These are phyloP conservation scores for Terfezia boudieri DNA, from an alignment of 495 filamentous ascomycete species.

Conservation along the genomic window DNA sequence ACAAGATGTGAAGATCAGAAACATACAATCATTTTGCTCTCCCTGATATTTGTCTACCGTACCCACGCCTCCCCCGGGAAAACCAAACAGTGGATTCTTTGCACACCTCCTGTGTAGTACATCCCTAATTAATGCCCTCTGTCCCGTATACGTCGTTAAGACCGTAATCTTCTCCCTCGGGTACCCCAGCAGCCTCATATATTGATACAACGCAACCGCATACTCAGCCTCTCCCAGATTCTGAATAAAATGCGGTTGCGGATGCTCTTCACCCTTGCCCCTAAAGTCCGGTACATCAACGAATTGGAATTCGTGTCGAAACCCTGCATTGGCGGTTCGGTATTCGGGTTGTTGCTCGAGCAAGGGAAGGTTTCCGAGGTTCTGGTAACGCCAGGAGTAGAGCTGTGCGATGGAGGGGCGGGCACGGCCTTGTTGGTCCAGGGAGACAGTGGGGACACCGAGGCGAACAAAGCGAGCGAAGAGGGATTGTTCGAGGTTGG, in stretches of 20 bases:
- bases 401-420: conserved; percentile 68
- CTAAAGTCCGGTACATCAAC: conserved; percentile 93
- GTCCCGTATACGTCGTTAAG: conserved; percentile 85
- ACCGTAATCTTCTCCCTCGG: conserved; percentile 81
- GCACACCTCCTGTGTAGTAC: conserved; percentile 68
- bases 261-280: conserved; percentile 67
- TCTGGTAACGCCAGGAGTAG: conserved; percentile 82
- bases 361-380: conserved; percentile 55
- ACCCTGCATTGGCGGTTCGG: conserved; percentile 67
- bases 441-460: conserved; percentile 67
- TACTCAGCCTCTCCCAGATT: conserved; percentile 97
- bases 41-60: conserved; percentile 98
- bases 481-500: conserved; percentile 84
- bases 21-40: conserved; percentile 95
- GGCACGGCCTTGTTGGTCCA: conserved; percentile 83
- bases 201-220: conserved; percentile 82
- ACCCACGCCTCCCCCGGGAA: conserved; percentile 60
- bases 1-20: not conserved
- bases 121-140: conserved; percentile 73
- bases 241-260: conserved; percentile 90
- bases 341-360: conserved; percentile 49
- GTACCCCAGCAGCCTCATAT: conserved; percentile 93
- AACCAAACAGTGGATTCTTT: conserved; percentile 63
- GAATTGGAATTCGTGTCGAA: conserved; percentile 88
- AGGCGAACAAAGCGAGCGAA: conserved; percentile 79